These are phyloP conservation scores for Pelagomonas calceolata DNA, from an alignment of 108 stramenopile species.

Conservation along the genomic window DNA sequence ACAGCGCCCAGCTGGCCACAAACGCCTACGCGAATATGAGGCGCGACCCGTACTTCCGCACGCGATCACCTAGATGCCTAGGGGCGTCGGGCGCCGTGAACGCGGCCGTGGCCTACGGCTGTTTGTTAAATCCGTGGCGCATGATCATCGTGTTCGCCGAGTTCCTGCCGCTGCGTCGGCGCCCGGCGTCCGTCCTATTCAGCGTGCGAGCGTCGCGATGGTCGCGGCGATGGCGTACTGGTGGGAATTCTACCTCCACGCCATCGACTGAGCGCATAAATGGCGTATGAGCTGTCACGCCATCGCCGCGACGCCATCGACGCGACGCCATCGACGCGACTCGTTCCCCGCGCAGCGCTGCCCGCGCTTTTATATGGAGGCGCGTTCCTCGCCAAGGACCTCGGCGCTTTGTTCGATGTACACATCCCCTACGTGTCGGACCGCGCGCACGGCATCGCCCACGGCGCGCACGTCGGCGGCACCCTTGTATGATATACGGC, in stretches of 20 bases:
- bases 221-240: too few species aligned
- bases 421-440: background rate
- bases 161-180: background rate
- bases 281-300: too few species aligned
- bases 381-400: background rate
- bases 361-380: background rate
- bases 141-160: background rate
- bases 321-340: too few species aligned
- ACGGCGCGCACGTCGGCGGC: background rate
- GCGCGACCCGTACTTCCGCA: background rate
- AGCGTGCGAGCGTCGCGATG: too few species aligned
- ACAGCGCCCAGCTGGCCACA: background rate
- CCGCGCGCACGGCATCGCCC: background rate
- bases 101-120: conserved; percentile 3
- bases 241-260: too few species aligned
- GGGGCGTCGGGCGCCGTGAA: conserved; percentile 17
- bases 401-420: background rate
- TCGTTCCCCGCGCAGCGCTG: too few species aligned
- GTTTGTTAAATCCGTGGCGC: background rate
- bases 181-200: too few species aligned
- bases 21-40: background rate
- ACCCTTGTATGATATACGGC: background rate
- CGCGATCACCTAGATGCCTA: background rate
- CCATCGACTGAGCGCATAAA: too few species aligned
- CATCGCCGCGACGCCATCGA: too few species aligned